Evolutionary conservation across 2,329 filamentous ascomycete species (phyloP), one percentile per base, ranked within the genome.

Genomic region (Sarocladiaceae sp.): DNA sequence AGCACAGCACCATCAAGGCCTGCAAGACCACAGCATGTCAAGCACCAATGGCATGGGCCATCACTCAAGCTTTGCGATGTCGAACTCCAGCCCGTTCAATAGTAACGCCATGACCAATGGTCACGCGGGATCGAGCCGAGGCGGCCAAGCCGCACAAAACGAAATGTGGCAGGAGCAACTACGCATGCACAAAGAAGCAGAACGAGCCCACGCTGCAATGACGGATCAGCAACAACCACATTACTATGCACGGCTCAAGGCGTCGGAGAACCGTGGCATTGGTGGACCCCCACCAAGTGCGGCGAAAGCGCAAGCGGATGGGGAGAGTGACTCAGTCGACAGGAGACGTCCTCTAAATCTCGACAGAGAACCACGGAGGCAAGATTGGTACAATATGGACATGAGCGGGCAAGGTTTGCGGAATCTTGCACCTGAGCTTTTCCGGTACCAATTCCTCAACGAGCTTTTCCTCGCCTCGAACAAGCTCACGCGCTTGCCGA

Each of bases 381-480:
- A 95, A 63, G 85, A 90, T 57, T 97, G 93, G 93, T 80, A 88
- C 62, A 89, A 90, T 51, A 73, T 98, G 55, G 93, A 98, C 64
- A 83, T 97, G 61, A 93, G 90, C 55, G 93, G 93, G n/a, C 93
- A 97, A 68, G 91, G 91, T 16, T 72, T 98, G 40, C 84, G 89
- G 53, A 86, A 88, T 47, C 73, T 98, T 24, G 82, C 89, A 1
- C 69, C 78, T 7, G 79, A 85, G 34, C 72, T 98, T 24, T 97
- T 97, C 68, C 74, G 78, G 53, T 98, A 97, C 65, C 76, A 76
- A 34, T 97, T 98, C 63, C 72, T 98, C 46, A 86, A 86, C 53
- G 91, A 94, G 64, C 78, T 98, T 23, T 96, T 95, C 63, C 80
- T 98, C 50, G 89, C 89, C 55, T 91, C 89, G 53, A 98, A 98